Conservation (phyloP, 768 basidiomycete species). For the Mycena venus region DNA sequence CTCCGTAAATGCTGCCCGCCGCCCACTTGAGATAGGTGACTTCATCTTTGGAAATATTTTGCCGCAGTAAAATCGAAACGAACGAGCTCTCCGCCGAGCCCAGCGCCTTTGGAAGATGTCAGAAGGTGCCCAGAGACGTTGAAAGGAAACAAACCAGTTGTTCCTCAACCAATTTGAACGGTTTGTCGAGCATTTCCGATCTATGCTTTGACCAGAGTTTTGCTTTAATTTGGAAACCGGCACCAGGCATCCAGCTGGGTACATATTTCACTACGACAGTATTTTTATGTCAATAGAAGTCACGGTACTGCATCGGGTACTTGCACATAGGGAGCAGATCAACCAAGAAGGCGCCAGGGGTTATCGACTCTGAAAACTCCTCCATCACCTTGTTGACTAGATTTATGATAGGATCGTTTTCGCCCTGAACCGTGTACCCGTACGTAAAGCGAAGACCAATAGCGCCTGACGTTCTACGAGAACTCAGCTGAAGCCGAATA, state of each 20-base stretch:
- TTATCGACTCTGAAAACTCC: conserved; percentile 29
- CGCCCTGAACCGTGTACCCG: conserved; percentile 25
- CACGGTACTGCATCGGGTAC: background rate
- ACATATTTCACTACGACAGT: conserved; percentile 48
- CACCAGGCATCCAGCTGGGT: conserved; percentile 59
- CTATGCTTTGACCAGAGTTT: conserved; percentile 47
- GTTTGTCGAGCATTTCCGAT: conserved; percentile 47
- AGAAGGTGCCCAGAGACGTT: background rate
- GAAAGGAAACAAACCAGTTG: conserved; percentile 38
- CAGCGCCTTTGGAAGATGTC: background rate
- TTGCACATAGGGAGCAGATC: conserved; percentile 50
- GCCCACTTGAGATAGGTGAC: conserved; percentile 21
- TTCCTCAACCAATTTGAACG: conserved; percentile 45
- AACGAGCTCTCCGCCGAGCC: conserved; percentile 15
- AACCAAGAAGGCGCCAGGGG: conserved; percentile 47
- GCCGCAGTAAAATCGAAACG: conserved; percentile 1
- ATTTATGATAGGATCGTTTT: conserved; percentile 16
- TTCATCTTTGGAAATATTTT: conserved; percentile 2
- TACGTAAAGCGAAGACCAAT: conserved; percentile 26
- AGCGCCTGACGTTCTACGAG: conserved; percentile 29
- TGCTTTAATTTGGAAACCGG: conserved; percentile 53
- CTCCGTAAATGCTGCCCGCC: conserved; percentile 21
- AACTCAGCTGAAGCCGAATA: background rate
- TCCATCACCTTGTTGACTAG: conserved; percentile 28
- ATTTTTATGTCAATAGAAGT: background rate